Evolutionary conservation across 225 moss, liverwort and hornwort species (phyloP), one percentile per base, ranked within the genome.

Genomic region (Bryoerythrophyllum caledonicum): DNA sequence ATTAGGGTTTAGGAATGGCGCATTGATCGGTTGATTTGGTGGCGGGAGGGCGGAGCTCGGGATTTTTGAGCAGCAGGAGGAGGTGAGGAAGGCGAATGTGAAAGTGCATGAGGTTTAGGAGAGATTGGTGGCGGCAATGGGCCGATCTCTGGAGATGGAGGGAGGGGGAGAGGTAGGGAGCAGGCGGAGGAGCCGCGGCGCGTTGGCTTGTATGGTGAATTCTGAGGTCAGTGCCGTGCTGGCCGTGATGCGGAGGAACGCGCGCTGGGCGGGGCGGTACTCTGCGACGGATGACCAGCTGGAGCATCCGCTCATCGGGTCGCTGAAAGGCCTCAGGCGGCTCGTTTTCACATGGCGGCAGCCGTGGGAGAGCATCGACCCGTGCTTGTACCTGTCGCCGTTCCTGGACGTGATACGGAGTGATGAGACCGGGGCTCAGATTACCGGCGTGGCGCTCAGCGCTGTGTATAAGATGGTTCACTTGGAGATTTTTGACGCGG

Each of bases 181-280:
- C 62, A 80, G 86, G 52, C 90, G 82, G 32, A 81, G 86, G 35
- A 49, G 48, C 48, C 48, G 48, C 17, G 95, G 89, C 46, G 85
- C 93, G 37, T 82, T 93, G 66, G 93, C 99, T 56, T 95, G 95
- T 58, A 92, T 95, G 91, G 87, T 99, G 62, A 93, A 99, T 80
- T 89, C 95, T 15, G 95, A 99, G 79, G 90, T 99, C 32, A 93
- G 91, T 66, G 90, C 95, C 51, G 99, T 99, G 60, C 75, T 99
- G 60, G 95, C 99, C 28, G 93, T 95, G 62, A 99, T 99, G 99
- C 95, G 99, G n/a, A 89, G 99, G 61, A 99, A 99, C 91, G 95
- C 95, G 30, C 86, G 95, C 41, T 99, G 99, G 99, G 93, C 95
- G 34, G 91, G 93, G 51, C 86, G 91, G 40, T 95, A 99, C 68